Conservation (phyloP, 441 rosid genomes). For the Erysimum cheiri region DNA sequence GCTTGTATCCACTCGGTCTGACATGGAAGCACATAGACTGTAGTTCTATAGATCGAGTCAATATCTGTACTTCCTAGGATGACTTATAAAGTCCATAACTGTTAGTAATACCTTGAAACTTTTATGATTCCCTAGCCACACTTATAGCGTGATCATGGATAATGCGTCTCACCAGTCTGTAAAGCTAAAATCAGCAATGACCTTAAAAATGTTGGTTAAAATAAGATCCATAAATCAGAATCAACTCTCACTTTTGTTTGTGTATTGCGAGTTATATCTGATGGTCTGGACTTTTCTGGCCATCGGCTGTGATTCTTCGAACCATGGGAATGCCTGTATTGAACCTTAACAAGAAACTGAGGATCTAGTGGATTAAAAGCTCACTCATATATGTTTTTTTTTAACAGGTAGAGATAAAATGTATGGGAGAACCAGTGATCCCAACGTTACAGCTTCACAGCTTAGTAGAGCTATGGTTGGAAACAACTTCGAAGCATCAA, state of each 20-base stretch:
- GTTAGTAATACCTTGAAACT: slow-evolving; percentile 14
- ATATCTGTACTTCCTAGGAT: neutral
- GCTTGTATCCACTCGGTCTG: slow-evolving; percentile 7
- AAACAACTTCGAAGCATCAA: slow-evolving; percentile 57
- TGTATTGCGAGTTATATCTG: neutral
- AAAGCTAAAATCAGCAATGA: slow-evolving; percentile 2
- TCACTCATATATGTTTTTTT: neutral
- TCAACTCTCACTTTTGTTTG: neutral
- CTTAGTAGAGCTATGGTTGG: slow-evolving; percentile 78
- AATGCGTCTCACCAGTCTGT: neutral
- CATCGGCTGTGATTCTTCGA: neutral
- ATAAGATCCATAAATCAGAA: neutral
- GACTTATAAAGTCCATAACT: neutral
- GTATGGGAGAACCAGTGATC: slow-evolving; percentile 81
- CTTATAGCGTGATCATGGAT: slow-evolving; percentile 6
- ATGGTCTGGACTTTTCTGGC: neutral
- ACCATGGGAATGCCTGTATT: neutral
- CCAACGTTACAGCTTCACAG: slow-evolving; percentile 70
- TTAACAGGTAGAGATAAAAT: slow-evolving; percentile 86
- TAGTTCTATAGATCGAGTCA: neutral
- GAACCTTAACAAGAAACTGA: neutral
- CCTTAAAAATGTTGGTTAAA: slow-evolving; percentile 3
- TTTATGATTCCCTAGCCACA: neutral
- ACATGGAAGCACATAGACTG: neutral
- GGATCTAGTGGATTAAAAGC: slow-evolving; percentile 3